Evolutionary conservation across 2,329 filamentous ascomycete genomes (phyloP), one percentile per base, ranked within the genome.

Genomic region (Exophiala alcalophila): DNA sequence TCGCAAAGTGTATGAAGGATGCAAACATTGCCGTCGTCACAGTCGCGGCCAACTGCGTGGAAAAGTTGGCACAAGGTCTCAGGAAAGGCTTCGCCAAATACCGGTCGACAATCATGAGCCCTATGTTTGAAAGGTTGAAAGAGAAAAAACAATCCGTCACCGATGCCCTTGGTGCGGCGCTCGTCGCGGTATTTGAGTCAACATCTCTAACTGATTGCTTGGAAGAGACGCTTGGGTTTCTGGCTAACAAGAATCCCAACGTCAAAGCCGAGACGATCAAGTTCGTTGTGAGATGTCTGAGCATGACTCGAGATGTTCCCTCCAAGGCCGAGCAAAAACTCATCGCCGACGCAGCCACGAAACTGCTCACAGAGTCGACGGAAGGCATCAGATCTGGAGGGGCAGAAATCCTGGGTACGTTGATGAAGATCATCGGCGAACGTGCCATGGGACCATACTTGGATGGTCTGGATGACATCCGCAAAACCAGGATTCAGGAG

Each of bases 351-450:
- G 78, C 81, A 1, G 83, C 81, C 19, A 96, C 91, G 59, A 97
- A 95, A 65, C 72, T 97, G 5, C 73, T 98, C 11, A 83, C 90
- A 0, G 92, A 98, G 62, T 91, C 87, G 0, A 90, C 83, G 55
- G 90, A 94, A 57, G 83, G 77, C 3, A 79, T 94, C 46, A 81
- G 92, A 66, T 84, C 91, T 34, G 89, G 88, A 20, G 92, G 90
- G 63, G 90, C 90, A 10, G 92, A 98, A 64, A 82, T 92, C 23
- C 72, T 98, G 3, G 92, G 94, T 52, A 95, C 90, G 0, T 66
- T 98, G 35, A 97, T 96, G 92, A 98, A 97, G 70, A 97, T 98
- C 41, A 86, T 97, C 70, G 91, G 92, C 28, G 94, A 98, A 65
- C 81, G 92, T 44, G 86, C 86, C 38, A 98, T 98, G 92, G 88